Evolutionary conservation across 495 filamentous ascomycete species (phyloP), one percentile per base, ranked within the genome.

Genomic region (Penicillium bialowiezense): DNA sequence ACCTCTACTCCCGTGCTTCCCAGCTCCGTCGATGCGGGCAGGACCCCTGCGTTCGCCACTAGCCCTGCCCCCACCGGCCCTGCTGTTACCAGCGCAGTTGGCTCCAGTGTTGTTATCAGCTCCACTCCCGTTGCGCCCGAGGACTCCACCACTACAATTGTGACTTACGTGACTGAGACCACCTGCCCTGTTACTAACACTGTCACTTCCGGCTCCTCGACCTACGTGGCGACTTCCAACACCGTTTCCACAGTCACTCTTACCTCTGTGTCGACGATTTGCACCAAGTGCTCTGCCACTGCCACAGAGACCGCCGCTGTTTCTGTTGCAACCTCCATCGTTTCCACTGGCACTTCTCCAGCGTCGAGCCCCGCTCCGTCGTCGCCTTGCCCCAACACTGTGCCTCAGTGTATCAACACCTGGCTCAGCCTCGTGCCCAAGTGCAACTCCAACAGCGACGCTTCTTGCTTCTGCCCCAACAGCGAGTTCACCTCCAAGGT

Each of bases 321-420:
- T 26, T 23, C 24, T 8, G 29, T 13, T 3, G 21, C 24, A 8
- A 24, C 34, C 21, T 18, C 48, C n/a, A 12, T 31, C n/a, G 44
- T 48, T 5, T 39, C 56, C 8, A 56, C 48, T 19, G 48, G 48
- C 15, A 36, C 56, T 19, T 42, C 58, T 42, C 50, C 52, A 3
- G 50, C 54, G 19, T 48, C 61, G 17, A 46, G 54, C 21, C 55
- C 68, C 2, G 54, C 64, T 15, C 58, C 68, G 7, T 60, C 68
- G 8, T 55, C 64, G 2, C 56, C 70, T 20, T 90, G 84, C 78
- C 91, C 91, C 40, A 71, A 71, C 47, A 78, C 88, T 33, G 85
- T 97, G 13, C 90, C 91, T 44, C 83, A 83, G 53, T 97, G 92
- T 74, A 76, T 97, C 72, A 95, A 96, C 81, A 96, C 92, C 56